Conservation (phyloP, 768 basidiomycete genomes). For the Panaeolus papilionaceus region DNA sequence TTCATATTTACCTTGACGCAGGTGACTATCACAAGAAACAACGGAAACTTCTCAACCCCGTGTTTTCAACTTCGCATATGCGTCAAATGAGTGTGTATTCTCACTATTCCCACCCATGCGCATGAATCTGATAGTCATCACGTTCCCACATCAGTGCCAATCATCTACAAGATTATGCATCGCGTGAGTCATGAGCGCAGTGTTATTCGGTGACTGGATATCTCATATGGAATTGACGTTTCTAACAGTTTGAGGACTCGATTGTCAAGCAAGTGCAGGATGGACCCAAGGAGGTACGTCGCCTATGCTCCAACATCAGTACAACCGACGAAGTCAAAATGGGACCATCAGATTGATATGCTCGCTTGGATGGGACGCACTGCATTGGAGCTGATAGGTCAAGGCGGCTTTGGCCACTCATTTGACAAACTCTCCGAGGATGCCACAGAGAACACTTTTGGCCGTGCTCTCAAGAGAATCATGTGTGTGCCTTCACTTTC, state of each 20-base stretch:
- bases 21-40: slow-evolving; percentile 49
- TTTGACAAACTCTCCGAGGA: slow-evolving; percentile 44
- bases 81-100: slow-evolving; percentile 40
- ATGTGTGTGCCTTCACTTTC: slow-evolving; percentile 29
- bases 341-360: slow-evolving; percentile 33
- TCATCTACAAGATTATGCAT: slow-evolving; percentile 38
- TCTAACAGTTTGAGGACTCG: slow-evolving; percentile 30
- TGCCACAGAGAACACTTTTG: slow-evolving; percentile 34
- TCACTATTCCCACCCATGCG: not conserved
- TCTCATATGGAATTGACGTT: not conserved
- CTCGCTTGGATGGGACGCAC: slow-evolving; percentile 43
- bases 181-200: slow-evolving; percentile 27
- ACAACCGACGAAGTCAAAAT: not conserved
- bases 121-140: not conserved
- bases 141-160: slow-evolving; percentile 32
- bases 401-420: slow-evolving; percentile 49
- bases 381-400: slow-evolving; percentile 54
- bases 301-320: not conserved
- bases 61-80: slow-evolving; percentile 48
- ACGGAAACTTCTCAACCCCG: slow-evolving; percentile 50
- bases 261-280: slow-evolving; percentile 27
- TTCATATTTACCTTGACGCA: slow-evolving; percentile 15
- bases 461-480: slow-evolving; percentile 35
- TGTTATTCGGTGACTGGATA: not conserved
- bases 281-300: slow-evolving; percentile 33